Conservation (phyloP, 495 filamentous ascomycete species). For the Penicillium cataractarum region DNA sequence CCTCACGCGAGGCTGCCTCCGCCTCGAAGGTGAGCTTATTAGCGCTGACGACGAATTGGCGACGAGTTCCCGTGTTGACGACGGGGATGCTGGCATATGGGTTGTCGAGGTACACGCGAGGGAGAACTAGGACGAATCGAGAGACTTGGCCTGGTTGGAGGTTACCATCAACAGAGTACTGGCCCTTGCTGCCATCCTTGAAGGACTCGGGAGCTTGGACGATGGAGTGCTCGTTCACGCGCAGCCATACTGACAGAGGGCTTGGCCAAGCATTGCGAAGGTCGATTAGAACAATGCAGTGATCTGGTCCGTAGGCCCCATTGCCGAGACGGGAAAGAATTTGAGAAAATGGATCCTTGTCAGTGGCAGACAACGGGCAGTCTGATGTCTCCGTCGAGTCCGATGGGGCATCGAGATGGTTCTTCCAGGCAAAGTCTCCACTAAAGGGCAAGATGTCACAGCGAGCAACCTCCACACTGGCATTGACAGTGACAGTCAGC, state of each 20-base stretch:
- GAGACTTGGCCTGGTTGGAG: constrained; percentile 78
- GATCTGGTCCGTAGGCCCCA: constrained; percentile 55
- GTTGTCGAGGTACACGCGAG: constrained; percentile 74
- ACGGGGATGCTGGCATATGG: constrained; percentile 78
- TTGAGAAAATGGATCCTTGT: constrained; percentile 41
- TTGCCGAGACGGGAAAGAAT: constrained; percentile 46
- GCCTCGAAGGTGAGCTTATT: constrained; percentile 75
- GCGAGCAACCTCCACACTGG: constrained; percentile 76
- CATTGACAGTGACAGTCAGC: constrained; percentile 87
- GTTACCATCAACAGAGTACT: constrained; percentile 58
- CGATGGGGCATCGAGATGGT: constrained; percentile 29
- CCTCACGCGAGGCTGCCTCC: constrained; percentile 77
- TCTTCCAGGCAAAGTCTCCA: constrained; percentile 57
- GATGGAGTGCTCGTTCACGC: constrained; percentile 51
- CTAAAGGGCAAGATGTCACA: constrained; percentile 78
- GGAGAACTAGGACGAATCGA: constrained; percentile 75
- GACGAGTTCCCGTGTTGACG: constrained; percentile 69
- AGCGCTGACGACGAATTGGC: constrained; percentile 88
- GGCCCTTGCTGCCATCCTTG: constrained; percentile 21
- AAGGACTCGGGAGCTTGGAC: constrained; percentile 2
- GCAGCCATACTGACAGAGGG: constrained; percentile 60
- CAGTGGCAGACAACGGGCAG: constrained; percentile 23
- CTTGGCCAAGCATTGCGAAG: constrained; percentile 87
- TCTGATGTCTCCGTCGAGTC: constrained; percentile 15
- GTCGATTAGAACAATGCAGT: constrained; percentile 82